phyloP scores from a whole-genome alignment of 805 yeast genomes.

The Metschnikowia gruessii region DNA sequence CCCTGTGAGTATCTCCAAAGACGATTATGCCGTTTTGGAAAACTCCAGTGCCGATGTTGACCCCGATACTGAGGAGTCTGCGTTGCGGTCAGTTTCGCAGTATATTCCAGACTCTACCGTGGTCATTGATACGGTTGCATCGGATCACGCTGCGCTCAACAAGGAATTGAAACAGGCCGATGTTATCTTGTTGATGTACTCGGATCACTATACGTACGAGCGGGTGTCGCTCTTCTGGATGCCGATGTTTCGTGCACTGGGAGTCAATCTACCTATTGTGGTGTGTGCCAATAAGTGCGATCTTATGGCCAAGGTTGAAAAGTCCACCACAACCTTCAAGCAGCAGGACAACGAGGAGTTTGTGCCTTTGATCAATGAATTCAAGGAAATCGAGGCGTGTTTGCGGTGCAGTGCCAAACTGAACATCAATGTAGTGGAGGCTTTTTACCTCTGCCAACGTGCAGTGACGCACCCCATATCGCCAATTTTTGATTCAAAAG shows the following conservation, averaged over 20 bases:
- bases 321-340: slow-evolving; percentile 25
- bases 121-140: slow-evolving; percentile 74
- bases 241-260: slow-evolving; percentile 87
- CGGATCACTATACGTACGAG: slow-evolving; percentile 93
- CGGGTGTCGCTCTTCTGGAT: slow-evolving; percentile 92
- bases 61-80: slow-evolving; percentile 9
- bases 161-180: slow-evolving; percentile 79
- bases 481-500: slow-evolving; percentile 90
- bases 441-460: slow-evolving; percentile 88
- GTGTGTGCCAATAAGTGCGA: slow-evolving; percentile 84
- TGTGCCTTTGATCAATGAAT: slow-evolving; percentile 80
- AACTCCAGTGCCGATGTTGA: slow-evolving; percentile 10
- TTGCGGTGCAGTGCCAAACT: slow-evolving; percentile 82
- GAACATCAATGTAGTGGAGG: slow-evolving; percentile 84
- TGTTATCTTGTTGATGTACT: slow-evolving; percentile 91
- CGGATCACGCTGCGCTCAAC: slow-evolving; percentile 59
- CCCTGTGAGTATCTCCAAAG: slow-evolving; percentile 75
- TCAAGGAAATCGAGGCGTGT: slow-evolving; percentile 92
- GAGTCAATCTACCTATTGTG: slow-evolving; percentile 91
- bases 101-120: slow-evolving; percentile 53
- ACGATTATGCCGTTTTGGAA: slow-evolving; percentile 46
- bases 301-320: slow-evolving; percentile 29
- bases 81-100: slow-evolving; percentile 20
- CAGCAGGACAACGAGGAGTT: slow-evolving; percentile 66
- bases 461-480: slow-evolving; percentile 92